A percentile compares a stretch with the other conserved stretches of the same genome.
phyloP scores from a whole-genome alignment of 2,329 filamentous ascomycete species.

The Alternaria triticimaculans region DNA sequence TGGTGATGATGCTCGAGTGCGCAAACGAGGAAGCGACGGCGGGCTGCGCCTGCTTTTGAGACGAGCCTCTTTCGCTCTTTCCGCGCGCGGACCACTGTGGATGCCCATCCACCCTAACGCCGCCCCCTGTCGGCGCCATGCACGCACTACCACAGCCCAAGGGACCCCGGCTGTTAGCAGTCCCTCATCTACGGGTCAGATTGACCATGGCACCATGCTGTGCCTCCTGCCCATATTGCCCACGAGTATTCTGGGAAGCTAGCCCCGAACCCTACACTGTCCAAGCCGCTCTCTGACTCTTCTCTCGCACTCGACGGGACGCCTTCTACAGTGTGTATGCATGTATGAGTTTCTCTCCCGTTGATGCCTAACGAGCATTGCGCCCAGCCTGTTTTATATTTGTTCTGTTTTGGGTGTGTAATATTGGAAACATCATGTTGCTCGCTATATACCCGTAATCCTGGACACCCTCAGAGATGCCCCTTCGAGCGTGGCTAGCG shows the following conservation, averaged over 20 bases:
- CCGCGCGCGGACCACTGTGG: constrained; percentile 25
- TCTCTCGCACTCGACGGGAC: background rate
- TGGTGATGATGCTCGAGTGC: constrained; percentile 19
- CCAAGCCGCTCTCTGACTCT: constrained; percentile 16
- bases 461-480: constrained; percentile 12
- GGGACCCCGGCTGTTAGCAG: constrained; percentile 26
- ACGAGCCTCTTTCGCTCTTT: constrained; percentile 14
- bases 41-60: constrained; percentile 31
- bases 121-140: constrained; percentile 27
- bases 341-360: too few relatives aligned
- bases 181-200: constrained; percentile 39
- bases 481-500: constrained; percentile 8
- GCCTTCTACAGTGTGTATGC: background rate
- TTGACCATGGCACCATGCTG: constrained; percentile 28
- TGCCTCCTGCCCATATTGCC: constrained; percentile 27
- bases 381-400: constrained; percentile 13
- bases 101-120: constrained; percentile 11
- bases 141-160: constrained; percentile 23
- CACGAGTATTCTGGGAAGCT: constrained; percentile 25
- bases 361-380: constrained; percentile 12
- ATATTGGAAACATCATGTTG: constrained; percentile 16
- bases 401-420: constrained; percentile 13
- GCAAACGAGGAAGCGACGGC: constrained; percentile 26
- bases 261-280: constrained; percentile 18
- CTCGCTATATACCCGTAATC: constrained; percentile 34